These are phyloP conservation scores for Apiospora saccharicola DNA, from an alignment of 2,329 filamentous ascomycete genomes.

Conservation along the genomic window DNA sequence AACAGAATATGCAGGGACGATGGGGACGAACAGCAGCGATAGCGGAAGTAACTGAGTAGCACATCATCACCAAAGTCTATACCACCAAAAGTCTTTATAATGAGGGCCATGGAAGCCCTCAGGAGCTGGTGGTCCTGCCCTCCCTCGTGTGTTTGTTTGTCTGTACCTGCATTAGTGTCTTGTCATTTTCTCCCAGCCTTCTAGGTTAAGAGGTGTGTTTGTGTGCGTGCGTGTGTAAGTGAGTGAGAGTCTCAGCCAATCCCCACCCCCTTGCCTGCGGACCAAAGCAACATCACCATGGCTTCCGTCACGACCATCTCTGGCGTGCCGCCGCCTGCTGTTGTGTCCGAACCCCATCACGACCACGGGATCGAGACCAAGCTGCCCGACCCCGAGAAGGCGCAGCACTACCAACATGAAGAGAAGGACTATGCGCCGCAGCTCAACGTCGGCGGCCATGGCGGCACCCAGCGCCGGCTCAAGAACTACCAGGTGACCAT, in stretches of 20 bases:
- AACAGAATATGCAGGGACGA: not conserved
- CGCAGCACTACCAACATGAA: not conserved
- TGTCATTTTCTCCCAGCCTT: not conserved
- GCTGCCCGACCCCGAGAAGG: conserved; percentile 3
- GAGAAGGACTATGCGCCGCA: conserved; percentile 5
- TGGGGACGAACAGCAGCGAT: not conserved
- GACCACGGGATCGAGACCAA: not conserved
- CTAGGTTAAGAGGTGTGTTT: not conserved
- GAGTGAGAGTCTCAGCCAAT: not conserved
- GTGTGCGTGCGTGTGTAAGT: not conserved
- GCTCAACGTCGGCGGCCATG: conserved; percentile 27
- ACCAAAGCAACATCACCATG: not conserved
- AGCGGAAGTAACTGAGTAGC: not conserved
- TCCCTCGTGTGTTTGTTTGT: not conserved
- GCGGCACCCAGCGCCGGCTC: conserved; percentile 28
- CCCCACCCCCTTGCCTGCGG: not conserved
- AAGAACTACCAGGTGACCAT: conserved; percentile 30
- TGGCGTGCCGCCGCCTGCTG: not conserved
- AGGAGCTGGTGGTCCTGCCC: not conserved
- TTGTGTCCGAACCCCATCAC: not conserved
- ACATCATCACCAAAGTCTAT: not conserved
- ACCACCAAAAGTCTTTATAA: not conserved
- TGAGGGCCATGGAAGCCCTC: not conserved
- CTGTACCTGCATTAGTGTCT: conserved; percentile 15
- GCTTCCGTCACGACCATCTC: not conserved